phyloP scores from a whole-genome alignment of 176 grass and related monocot genomes.

The Guadua angustifolia region DNA sequence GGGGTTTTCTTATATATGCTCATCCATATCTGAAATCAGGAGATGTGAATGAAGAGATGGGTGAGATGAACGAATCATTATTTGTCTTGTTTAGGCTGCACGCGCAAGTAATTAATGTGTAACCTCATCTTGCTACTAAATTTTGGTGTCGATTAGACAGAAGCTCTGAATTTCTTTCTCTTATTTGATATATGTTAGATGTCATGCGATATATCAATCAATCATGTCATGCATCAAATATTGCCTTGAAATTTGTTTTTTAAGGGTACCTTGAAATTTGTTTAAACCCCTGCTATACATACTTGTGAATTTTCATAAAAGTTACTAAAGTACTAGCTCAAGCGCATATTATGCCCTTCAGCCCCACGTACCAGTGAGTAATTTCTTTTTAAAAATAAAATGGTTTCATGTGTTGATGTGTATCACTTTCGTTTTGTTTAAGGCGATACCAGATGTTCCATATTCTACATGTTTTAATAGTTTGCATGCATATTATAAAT shows the following conservation, averaged over 20 bases:
- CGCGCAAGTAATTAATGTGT: slow-evolving; percentile 22
- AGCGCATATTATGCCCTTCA: not conserved
- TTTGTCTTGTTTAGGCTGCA: slow-evolving; percentile 31
- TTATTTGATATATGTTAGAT: slow-evolving; percentile 37
- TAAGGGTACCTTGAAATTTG: slow-evolving; percentile 8
- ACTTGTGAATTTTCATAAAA: not conserved
- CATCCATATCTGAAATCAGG: slow-evolving; percentile 37
- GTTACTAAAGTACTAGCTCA: not conserved
- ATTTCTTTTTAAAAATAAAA: not conserved
- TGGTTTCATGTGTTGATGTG: not conserved
- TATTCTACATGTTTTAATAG: slow-evolving; percentile 5
- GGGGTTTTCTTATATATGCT: not conserved
- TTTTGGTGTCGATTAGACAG: slow-evolving; percentile 45
- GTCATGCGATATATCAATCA: slow-evolving; percentile 42
- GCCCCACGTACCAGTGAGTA: not conserved
- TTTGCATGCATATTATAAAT: not conserved
- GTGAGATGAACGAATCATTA: too few species aligned
- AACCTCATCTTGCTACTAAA: slow-evolving; percentile 9
- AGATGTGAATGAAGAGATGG: slow-evolving; percentile 17
- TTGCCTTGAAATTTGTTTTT: slow-evolving; percentile 36
- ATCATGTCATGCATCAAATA: slow-evolving; percentile 51
- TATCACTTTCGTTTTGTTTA: not conserved
- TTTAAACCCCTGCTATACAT: slow-evolving; percentile 13
- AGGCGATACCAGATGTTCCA: not conserved
- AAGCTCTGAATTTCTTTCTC: slow-evolving; percentile 45